Conservation (phyloP, 2,329 filamentous ascomycete genomes). For the Elsinoe perseae region DNA sequence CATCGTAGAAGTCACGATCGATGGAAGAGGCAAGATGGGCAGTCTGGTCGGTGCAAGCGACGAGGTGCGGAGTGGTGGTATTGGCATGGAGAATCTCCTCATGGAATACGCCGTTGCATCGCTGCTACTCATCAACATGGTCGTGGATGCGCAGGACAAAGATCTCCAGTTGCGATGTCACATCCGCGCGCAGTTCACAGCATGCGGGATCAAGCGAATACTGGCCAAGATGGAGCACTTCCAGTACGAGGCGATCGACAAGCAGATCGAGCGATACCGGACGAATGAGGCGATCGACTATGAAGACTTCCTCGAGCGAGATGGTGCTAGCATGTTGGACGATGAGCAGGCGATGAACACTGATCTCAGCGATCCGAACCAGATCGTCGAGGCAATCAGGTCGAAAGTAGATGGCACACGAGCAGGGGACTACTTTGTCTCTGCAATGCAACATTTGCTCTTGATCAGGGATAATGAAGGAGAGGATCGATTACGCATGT, state of each 20-base stretch:
- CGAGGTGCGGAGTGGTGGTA: slow-evolving; percentile 88
- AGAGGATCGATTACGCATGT: slow-evolving; percentile 88
- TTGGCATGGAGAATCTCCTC: slow-evolving; percentile 95
- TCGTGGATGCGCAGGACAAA: slow-evolving; percentile 81
- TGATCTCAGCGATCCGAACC: slow-evolving; percentile 84
- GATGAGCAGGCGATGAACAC: slow-evolving; percentile 76
- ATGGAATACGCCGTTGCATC: slow-evolving; percentile 99
- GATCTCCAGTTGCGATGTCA: slow-evolving; percentile 89
- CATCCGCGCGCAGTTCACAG: slow-evolving; percentile 90
- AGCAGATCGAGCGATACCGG: slow-evolving; percentile 89
- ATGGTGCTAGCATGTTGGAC: slow-evolving; percentile 85
- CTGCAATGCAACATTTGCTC: slow-evolving; percentile 87
- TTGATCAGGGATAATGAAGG: slow-evolving; percentile 85
- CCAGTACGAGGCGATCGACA: slow-evolving; percentile 97
- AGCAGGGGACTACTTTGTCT: slow-evolving; percentile 91
- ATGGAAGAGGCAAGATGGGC: slow-evolving; percentile 97
- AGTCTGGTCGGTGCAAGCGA: slow-evolving; percentile 94
- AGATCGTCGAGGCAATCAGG: slow-evolving; percentile 92
- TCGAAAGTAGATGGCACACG: slow-evolving; percentile 73
- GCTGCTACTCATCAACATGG: slow-evolving; percentile 91
- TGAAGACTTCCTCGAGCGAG: slow-evolving; percentile 88
- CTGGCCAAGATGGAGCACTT: slow-evolving; percentile 96
- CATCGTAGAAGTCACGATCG: slow-evolving; percentile 91
- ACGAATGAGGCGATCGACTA: slow-evolving; percentile 97
- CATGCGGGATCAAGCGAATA: slow-evolving; percentile 89